Base-by-base conservation (phyloP, 257 asterid species). In the Scutellaria minor region DNA sequence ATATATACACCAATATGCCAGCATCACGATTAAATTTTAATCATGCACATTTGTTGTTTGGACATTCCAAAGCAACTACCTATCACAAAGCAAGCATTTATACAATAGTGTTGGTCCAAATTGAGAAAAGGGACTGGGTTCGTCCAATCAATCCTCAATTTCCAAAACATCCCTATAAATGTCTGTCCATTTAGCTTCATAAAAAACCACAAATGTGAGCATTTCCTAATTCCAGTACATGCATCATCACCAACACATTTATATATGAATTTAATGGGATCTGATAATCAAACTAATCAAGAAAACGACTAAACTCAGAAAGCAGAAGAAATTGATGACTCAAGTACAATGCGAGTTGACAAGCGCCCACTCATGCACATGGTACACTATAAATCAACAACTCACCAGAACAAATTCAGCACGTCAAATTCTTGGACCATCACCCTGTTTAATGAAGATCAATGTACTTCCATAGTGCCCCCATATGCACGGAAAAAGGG, bases 261-360 rank as follows among this genome's bases (percentile, higher is more conserved):
- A 31, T 11, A 31, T 14, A 7, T 14, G 50, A n/a, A 12, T 22
- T 8, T 6, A 64, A 24, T 46, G 61, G 35, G 44, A 12, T 14
- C 40, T 14, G 5, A 72, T 3, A 44, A 61, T 51, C 64, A 72
- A 50, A 62, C 50, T 13, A 63, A 41, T 62, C 53, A 72, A 55
- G 64, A 72, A 61, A 72, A 63, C 12, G 77, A 65, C 66, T 64
- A 51, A 13, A 73, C 8, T 15, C 14, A 2, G 37, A 31, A 31
- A 31, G 37, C 5, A 9, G n/a, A 18, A 15, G 46, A 54, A 18
- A 22, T 22, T 22, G 20, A 31, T 0, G 27, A 55, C 0, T 40
- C 50, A 46, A 46, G 44, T 14, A 64, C 20, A 13, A 14, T 6
- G 6, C 14, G 57, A 56, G 41, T 48, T n/a, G 51, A 5, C 35